Evolutionary conservation across 257 asterid species (phyloP).

Genomic region (Fraxinus quadrangulata): DNA sequence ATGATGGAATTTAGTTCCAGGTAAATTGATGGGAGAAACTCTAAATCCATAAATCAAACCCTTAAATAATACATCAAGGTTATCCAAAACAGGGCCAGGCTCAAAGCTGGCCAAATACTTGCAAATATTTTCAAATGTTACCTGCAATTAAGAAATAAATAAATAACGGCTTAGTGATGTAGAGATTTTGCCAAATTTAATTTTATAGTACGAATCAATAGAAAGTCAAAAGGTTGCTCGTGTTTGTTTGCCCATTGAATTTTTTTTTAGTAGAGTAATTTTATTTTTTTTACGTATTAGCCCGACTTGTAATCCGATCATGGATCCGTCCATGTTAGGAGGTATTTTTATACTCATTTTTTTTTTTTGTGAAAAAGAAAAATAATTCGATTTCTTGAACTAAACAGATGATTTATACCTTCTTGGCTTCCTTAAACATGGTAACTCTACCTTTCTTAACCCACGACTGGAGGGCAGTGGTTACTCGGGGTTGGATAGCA

Average conservation of each 20-base stretch:
- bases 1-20: slow-evolving; percentile 43
- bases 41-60: slow-evolving; percentile 46
- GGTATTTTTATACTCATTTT: too few relatives aligned
- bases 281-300: too few relatives aligned
- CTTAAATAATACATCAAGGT: slow-evolving; percentile 36
- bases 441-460: slow-evolving; percentile 40
- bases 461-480: slow-evolving; percentile 47
- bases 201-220: too few relatives aligned
- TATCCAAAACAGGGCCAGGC: slow-evolving; percentile 44
- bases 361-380: neutral
- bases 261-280: too few relatives aligned
- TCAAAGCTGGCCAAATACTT: slow-evolving; percentile 54
- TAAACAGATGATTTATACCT: slow-evolving; percentile 33
- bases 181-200: neutral
- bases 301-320: too few relatives aligned
- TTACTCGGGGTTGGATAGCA: slow-evolving; percentile 52
- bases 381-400: neutral
- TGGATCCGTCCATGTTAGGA: too few relatives aligned
- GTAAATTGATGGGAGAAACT: slow-evolving; percentile 50
- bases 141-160: slow-evolving; percentile 23
- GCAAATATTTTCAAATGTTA: slow-evolving; percentile 50
- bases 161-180: neutral
- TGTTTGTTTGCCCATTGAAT: neutral
- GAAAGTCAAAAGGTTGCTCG: too few relatives aligned
- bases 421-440: slow-evolving; percentile 42